Evolutionary conservation across 352 stramenopile genomes (phyloP).

Genomic region (Globisporangium polare): DNA sequence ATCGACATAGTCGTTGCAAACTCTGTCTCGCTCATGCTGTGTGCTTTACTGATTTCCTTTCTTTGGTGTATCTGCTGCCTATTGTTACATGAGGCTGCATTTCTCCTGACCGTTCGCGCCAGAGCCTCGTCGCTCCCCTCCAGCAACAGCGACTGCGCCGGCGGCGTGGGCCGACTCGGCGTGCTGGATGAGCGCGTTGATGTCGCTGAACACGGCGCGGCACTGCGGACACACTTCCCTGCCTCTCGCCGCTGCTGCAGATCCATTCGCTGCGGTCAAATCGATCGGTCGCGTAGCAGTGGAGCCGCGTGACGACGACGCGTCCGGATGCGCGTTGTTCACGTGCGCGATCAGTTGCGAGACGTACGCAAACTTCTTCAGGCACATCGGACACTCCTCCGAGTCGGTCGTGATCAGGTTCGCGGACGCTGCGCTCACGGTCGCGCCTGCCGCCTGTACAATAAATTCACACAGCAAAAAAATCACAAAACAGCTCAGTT

Average conservation of each 20-base stretch:
- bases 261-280: constrained; percentile 1
- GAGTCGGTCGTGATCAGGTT: constrained; percentile 31
- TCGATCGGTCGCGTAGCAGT: constrained; percentile 1
- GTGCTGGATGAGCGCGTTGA: constrained; percentile 57
- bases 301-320: constrained; percentile 2
- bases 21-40: neutral
- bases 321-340: constrained; percentile 62
- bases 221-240: constrained; percentile 72
- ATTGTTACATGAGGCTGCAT: constrained; percentile 53
- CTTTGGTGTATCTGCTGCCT: neutral
- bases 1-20: constrained; percentile 1
- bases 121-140: neutral
- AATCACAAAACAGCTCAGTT: neutral
- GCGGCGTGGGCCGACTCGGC: constrained; percentile 49
- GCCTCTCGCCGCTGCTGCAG: neutral
- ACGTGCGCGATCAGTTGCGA: constrained; percentile 73
- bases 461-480: neutral
- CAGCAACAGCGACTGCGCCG: constrained; percentile 9
- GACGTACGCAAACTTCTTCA: constrained; percentile 69
- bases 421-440: constrained; percentile 13
- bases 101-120: constrained; percentile 39
- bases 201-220: constrained; percentile 42
- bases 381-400: constrained; percentile 69
- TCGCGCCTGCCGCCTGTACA: constrained; percentile 10
- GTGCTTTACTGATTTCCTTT: neutral